A percentile compares a stretch with the other conserved stretches of the same genome.
phyloP scores from a whole-genome alignment of 495 filamentous ascomycete species.

The Podospora comata region DNA sequence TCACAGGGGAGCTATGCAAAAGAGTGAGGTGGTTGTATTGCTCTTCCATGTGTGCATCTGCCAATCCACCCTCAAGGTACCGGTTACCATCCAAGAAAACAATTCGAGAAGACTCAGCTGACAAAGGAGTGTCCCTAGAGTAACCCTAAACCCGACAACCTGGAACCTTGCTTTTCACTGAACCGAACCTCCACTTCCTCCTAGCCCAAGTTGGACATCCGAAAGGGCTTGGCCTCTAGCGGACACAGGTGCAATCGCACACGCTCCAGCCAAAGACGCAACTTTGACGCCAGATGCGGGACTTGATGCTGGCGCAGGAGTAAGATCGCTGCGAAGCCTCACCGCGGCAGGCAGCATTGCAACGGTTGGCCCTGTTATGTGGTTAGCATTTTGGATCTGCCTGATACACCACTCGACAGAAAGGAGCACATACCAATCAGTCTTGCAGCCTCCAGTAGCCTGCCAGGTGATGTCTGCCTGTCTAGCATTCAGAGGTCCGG shows the following conservation, averaged over 20 bases:
- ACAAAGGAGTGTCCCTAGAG: neutral
- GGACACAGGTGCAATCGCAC: neutral
- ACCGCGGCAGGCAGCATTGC: constrained; percentile 3
- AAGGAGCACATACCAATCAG: neutral
- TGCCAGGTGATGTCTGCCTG: constrained; percentile 5
- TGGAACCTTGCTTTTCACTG: neutral
- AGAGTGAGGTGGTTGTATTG: neutral
- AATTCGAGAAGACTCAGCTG: neutral
- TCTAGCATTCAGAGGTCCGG: constrained; percentile 2
- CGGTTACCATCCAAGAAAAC: neutral
- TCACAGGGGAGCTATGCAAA: neutral
- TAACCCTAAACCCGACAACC: neutral
- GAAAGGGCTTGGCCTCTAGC: neutral
- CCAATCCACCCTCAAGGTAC: neutral
- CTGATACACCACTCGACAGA: neutral
- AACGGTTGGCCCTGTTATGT: neutral
- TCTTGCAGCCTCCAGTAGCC: constrained; percentile 2
- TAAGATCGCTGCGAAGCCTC: neutral
- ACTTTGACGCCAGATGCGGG: neutral
- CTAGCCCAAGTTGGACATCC: neutral
- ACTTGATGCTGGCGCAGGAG: constrained; percentile 1
- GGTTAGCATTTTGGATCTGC: neutral
- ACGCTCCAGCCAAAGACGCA: constrained; percentile 2
- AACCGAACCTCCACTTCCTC: neutral
- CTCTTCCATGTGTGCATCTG: neutral